Percentiles rank a stretch among this genome's conserved stretches.
phyloP scores from a whole-genome alignment of 768 basidiomycete species.

The Lactifluus pinguis region DNA sequence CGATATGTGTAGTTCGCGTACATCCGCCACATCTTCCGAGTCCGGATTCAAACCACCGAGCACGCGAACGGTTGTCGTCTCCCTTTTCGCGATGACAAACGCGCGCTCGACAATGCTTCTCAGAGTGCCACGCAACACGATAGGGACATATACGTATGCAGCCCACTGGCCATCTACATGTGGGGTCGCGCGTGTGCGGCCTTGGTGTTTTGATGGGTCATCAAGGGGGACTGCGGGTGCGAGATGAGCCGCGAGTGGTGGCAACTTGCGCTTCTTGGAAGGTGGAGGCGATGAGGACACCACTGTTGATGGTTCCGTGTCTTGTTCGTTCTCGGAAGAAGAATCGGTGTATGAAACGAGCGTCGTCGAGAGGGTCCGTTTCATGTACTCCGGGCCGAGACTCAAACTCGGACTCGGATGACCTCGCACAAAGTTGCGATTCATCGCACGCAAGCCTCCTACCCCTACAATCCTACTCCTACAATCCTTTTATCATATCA shows the following conservation, averaged over 20 bases:
- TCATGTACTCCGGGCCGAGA: neutral
- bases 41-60: constrained; percentile 26
- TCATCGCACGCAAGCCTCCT: too few species aligned
- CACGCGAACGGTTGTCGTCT: constrained; percentile 40
- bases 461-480: too few species aligned
- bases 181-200: constrained; percentile 62
- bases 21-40: constrained; percentile 16
- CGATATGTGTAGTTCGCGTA: constrained; percentile 67
- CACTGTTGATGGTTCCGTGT: neutral
- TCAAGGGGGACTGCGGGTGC: constrained; percentile 46
- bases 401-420: too few species aligned
- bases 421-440: too few species aligned
- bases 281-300: neutral
- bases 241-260: constrained; percentile 45
- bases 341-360: constrained; percentile 15
- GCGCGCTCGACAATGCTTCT: constrained; percentile 39
- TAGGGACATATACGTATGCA: constrained; percentile 65
- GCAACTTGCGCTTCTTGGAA: constrained; percentile 45
- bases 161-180: constrained; percentile 85
- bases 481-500: too few species aligned
- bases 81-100: constrained; percentile 33
- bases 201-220: constrained; percentile 76
- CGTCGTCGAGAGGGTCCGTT: constrained; percentile 1
- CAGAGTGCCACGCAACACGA: constrained; percentile 40
- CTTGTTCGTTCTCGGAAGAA: neutral